phyloP scores from a whole-genome alignment of 2,329 filamentous ascomycete species.

The Verticillium zaregamsianum region DNA sequence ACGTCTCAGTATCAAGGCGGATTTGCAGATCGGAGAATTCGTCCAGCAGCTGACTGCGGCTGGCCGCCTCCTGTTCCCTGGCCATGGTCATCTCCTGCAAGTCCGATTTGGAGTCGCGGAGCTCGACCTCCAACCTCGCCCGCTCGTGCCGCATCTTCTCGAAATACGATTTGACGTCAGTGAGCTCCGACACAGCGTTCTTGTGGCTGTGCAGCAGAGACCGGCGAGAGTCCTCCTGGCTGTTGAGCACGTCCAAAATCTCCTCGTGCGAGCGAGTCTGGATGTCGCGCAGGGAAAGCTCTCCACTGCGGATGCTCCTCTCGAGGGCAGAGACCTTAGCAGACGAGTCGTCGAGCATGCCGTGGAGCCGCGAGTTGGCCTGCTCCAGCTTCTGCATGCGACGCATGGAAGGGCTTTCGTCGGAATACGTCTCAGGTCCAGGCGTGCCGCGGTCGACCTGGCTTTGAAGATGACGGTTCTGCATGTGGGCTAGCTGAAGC shows the following conservation, averaged over 20 bases:
- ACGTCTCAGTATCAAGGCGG: constrained; percentile 82
- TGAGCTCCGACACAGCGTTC: constrained; percentile 76
- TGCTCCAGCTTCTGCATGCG: constrained; percentile 89
- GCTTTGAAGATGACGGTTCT: constrained; percentile 86
- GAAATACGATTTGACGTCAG: constrained; percentile 80
- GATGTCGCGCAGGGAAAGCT: constrained; percentile 84
- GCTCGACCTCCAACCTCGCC: constrained; percentile 74
- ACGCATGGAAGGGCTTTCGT: constrained; percentile 73
- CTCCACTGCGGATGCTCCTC: constrained; percentile 78
- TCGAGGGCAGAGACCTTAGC: constrained; percentile 90
- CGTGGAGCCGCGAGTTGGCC: constrained; percentile 85
- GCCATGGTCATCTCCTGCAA: constrained; percentile 74
- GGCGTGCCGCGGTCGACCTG: constrained; percentile 72
- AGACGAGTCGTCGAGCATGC: constrained; percentile 89
- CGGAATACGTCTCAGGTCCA: constrained; percentile 54
- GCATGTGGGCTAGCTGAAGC: constrained; percentile 90
- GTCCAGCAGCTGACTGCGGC: constrained; percentile 80
- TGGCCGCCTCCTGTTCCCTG: constrained; percentile 82
- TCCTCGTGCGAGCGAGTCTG: constrained; percentile 94
- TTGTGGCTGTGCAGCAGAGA: constrained; percentile 82
- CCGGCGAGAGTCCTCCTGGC: constrained; percentile 83
- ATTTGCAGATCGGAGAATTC: constrained; percentile 95
- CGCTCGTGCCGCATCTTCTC: constrained; percentile 83
- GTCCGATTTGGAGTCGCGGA: constrained; percentile 80
- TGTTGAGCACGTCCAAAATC: constrained; percentile 86